Evolutionary conservation across 768 basidiomycete genomes (phyloP), one percentile per base, ranked within the genome.

Genomic region (Suillus alpinus): DNA sequence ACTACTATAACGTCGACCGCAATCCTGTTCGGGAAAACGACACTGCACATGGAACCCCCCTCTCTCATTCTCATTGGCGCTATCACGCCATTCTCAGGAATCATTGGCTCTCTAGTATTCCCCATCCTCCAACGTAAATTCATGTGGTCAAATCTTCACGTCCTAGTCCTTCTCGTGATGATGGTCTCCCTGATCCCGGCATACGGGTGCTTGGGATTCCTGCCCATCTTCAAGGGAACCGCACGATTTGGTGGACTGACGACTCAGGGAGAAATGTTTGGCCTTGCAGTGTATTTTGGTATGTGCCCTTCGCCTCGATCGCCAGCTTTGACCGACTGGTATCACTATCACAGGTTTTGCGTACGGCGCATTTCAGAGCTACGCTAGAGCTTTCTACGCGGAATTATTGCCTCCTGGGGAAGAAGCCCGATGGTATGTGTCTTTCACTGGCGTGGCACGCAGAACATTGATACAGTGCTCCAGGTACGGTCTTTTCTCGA

Each of bases 1-100:
- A 92, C 95, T 3, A 97, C 95, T 0, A 89, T 97, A 50, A 94
- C 94, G 0, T 92, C 92, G 0, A 94, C 93, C 0, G 92, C 96
- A 0, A 84, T 98, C 58, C 83, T 99, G 0, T 98, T 96, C 68
- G 95, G 86, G 0, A 97, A 96, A 71, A 96, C 95, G 1, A 80
- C 88, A 0, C 81, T 98, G 18, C 80, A 87, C 67, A 93, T 99
- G 89, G 76, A 83, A 0, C 70, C 95, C 0, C 86, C 89, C 0
- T 81, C 89, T 1, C 85, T 96, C 53, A 85, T 95, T 58, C 76
- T 94, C 63, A 81, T 96, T 43, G 92, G 92, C 7, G 81, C 89
- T 10, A 78, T 94, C n/a, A 84, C 89, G 0, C 92, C 95, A 4
- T 69, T 79, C 6, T 78, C 87, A 0, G 96, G 95, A 0, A 94